These are phyloP conservation scores for Tulasnella sp. DNA, from an alignment of 768 basidiomycete species.

Conservation along the genomic window DNA sequence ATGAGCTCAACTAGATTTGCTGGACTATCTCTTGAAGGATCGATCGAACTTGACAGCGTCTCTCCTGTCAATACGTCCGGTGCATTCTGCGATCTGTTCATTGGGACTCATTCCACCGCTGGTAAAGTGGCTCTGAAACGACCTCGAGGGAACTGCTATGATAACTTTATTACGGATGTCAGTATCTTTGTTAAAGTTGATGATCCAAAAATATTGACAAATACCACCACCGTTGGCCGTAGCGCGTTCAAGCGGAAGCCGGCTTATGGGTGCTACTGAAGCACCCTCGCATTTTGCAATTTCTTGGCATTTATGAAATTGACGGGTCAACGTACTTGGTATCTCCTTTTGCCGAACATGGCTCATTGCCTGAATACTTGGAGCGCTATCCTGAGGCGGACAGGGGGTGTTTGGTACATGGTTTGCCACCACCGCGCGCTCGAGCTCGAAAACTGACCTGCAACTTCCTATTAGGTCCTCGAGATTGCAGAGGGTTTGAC, in stretches of 20 bases:
- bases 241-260: not conserved
- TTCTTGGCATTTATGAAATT: not conserved
- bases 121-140: slow-evolving; percentile 5
- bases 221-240: too few relatives aligned
- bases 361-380: not conserved
- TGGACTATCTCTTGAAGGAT: too few relatives aligned
- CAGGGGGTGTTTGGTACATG: not conserved
- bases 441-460: too few relatives aligned
- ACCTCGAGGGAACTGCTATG: not conserved
- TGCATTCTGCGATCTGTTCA: slow-evolving; percentile 9
- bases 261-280: not conserved
- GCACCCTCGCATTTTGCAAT: not conserved
- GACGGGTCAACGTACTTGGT: slow-evolving; percentile 10
- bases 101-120: not conserved
- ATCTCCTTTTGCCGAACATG: slow-evolving; percentile 8
- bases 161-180: not conserved
- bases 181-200: not conserved
- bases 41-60: too few relatives aligned
- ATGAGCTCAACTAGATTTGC: too few relatives aligned
- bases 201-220: too few relatives aligned
- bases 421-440: too few relatives aligned
- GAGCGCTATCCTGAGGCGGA: not conserved
- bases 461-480: not conserved
- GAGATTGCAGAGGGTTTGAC: not conserved
- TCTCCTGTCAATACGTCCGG: not conserved